phyloP scores from a whole-genome alignment of 1,139 yeast species.

The Blastobotrys malaysiensis region DNA sequence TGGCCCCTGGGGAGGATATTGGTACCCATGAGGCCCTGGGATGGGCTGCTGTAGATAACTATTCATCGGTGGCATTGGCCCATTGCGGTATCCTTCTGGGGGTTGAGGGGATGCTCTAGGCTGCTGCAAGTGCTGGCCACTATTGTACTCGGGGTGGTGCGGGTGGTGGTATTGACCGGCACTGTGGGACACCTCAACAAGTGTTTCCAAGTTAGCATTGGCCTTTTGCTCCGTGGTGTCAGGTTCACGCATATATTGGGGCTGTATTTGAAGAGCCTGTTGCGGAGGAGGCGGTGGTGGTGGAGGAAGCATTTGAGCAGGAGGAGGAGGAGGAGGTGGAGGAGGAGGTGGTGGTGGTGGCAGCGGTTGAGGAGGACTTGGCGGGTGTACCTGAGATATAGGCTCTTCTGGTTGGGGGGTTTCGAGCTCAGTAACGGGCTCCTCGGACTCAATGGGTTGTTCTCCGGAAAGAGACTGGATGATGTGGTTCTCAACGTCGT shows the following conservation, averaged over 20 bases:
- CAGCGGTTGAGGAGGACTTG: constrained; percentile 3
- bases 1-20: neutral
- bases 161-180: too few relatives aligned
- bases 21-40: constrained; percentile 5
- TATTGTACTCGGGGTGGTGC: neutral
- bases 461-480: neutral
- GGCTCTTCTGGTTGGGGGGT: constrained; percentile 8
- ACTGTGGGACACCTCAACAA: neutral
- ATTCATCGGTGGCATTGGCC: neutral
- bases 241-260: neutral
- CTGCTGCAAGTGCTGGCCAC: neutral
- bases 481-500: neutral
- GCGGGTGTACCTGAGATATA: constrained; percentile 8
- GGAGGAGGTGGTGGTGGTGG: neutral
- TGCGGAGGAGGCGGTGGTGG: constrained; percentile 14
- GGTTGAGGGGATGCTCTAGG: neutral
- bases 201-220: neutral
- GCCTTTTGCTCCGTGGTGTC: neutral
- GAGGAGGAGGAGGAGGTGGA: constrained; percentile 9
- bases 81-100: neutral
- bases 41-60: neutral
- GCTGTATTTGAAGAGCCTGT: constrained; percentile 10
- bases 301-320: constrained; percentile 8
- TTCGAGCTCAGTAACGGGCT: neutral
- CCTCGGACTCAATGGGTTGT: neutral